Conservation (phyloP, 2,329 filamentous ascomycete species). For the Phyllosticta paracitricarpa region DNA sequence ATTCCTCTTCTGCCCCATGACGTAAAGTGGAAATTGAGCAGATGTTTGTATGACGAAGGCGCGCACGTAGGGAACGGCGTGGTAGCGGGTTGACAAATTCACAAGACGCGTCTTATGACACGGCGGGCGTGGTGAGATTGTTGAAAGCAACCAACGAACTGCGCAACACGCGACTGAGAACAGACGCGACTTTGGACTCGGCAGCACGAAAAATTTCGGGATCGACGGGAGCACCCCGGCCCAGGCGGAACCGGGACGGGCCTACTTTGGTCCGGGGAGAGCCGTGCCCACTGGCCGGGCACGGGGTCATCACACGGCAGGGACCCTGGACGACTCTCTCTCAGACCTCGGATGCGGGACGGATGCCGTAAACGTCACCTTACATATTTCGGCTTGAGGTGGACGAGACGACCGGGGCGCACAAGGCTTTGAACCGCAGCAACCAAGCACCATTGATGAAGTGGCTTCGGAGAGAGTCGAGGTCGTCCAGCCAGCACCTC, state of each 20-base stretch:
- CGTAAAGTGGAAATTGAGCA: not conserved
- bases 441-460: not conserved
- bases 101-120: not conserved
- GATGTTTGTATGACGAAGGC: not conserved
- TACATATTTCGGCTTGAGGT: not conserved
- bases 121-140: not conserved
- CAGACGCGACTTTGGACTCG: not conserved
- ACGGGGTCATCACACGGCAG: too few species aligned
- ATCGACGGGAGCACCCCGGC: not conserved
- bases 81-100: not conserved
- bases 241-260: not conserved
- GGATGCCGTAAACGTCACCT: not conserved
- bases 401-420: not conserved
- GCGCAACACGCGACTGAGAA: not conserved
- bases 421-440: not conserved
- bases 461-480: not conserved
- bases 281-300: too few species aligned
- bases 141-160: not conserved
- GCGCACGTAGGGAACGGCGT: not conserved
- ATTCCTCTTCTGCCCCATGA: slow-evolving; percentile 9
- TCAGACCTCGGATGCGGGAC: not conserved
- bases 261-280: too few species aligned
- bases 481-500: not conserved
- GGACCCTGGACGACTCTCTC: not conserved
- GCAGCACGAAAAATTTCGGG: not conserved